Conservation (phyloP, 169 alveolate species). For the Theileria orientalis region DNA sequence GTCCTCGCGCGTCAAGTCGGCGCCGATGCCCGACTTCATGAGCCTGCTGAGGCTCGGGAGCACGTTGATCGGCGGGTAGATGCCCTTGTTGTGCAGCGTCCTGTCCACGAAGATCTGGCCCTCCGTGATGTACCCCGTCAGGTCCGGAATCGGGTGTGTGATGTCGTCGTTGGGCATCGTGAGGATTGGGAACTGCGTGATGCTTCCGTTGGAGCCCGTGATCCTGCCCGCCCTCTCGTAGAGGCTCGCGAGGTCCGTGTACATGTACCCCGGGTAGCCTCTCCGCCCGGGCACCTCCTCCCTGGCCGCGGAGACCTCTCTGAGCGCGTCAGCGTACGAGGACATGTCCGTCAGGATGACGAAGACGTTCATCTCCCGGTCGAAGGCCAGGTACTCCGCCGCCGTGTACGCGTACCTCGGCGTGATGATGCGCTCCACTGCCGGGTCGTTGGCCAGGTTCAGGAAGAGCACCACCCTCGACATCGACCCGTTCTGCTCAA, state of each 20-base stretch:
- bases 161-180: constrained; percentile 99
- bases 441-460: constrained; percentile 99
- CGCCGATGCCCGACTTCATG: constrained; percentile 99
- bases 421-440: constrained; percentile 97
- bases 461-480: constrained; percentile 97
- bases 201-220: constrained; percentile 94
- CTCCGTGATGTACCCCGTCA: constrained; percentile 98
- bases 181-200: constrained; percentile 98
- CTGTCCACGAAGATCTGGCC: constrained; percentile 99
- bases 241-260: constrained; percentile 97
- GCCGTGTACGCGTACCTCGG: constrained; percentile 99
- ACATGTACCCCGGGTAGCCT: constrained; percentile 99
- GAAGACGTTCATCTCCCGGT: constrained; percentile 96
- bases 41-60: constrained; percentile 97
- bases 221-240: constrained; percentile 99
- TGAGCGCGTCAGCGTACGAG: constrained; percentile 99
- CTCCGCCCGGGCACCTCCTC: constrained; percentile 99
- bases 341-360: constrained; percentile 99
- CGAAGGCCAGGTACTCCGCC: constrained; percentile 99
- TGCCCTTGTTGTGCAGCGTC: constrained; percentile 94
- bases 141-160: constrained; percentile 99
- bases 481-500: constrained; percentile 99
- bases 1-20: constrained; percentile 98
- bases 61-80: constrained; percentile 95
- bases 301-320: constrained; percentile 99